Percentiles rank a stretch among this genome's conserved stretches.
phyloP scores from a whole-genome alignment of 805 yeast genomes.

The Wickerhamomyces chaumierensis region DNA sequence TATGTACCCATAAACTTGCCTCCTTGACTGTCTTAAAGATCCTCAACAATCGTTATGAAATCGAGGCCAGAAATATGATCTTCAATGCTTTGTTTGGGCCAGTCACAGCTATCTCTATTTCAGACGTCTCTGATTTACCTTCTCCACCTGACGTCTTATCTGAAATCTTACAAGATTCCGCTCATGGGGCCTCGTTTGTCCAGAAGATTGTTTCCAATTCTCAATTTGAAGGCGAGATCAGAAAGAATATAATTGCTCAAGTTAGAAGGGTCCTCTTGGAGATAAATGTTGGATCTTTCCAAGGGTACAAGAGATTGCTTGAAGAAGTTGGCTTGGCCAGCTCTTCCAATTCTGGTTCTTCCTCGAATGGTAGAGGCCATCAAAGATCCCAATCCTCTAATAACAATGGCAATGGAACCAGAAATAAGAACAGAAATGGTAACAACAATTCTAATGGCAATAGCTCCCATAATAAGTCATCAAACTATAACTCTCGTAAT shows the following conservation, averaged over 20 bases:
- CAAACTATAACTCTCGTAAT: background rate
- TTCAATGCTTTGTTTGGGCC: slow-evolving; percentile 58
- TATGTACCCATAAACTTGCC: slow-evolving; percentile 78
- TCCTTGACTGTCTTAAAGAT: slow-evolving; percentile 73
- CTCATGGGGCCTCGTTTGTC: slow-evolving; percentile 66
- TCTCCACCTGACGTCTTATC: slow-evolving; percentile 39
- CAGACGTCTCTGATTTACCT: slow-evolving; percentile 8
- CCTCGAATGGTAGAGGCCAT: slow-evolving; percentile 9
- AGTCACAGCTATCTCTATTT: slow-evolving; percentile 14
- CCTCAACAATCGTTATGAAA: slow-evolving; percentile 56
- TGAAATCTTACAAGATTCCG: slow-evolving; percentile 51
- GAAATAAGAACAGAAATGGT: slow-evolving; percentile 2
- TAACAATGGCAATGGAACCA: slow-evolving; percentile 5
- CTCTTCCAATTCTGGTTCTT: slow-evolving; percentile 5
- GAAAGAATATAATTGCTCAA: slow-evolving; percentile 46
- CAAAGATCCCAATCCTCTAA: slow-evolving; percentile 14
- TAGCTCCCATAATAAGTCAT: background rate
- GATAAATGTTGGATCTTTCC: slow-evolving; percentile 41
- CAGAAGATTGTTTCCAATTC: slow-evolving; percentile 74
- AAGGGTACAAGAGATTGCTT: slow-evolving; percentile 74
- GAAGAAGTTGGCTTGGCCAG: slow-evolving; percentile 74
- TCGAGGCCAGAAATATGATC: slow-evolving; percentile 46
- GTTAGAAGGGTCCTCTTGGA: slow-evolving; percentile 55
- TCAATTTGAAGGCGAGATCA: slow-evolving; percentile 42
- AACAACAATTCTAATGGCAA: slow-evolving; percentile 1